Evolutionary conservation across 345 rosid species (phyloP).

Genomic region (Citrus maxima): DNA sequence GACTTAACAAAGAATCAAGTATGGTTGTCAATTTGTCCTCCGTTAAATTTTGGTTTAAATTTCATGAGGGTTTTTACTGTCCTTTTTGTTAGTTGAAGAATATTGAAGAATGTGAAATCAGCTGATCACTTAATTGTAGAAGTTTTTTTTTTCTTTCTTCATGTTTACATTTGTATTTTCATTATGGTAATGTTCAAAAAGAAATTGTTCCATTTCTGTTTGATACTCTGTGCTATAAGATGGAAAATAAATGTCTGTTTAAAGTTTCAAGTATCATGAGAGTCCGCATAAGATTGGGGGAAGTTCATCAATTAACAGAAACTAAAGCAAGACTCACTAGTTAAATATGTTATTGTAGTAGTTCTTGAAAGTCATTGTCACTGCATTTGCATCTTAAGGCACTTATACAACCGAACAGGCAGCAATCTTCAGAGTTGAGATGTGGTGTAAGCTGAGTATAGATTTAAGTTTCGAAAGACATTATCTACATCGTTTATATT

Average conservation of each 20-base stretch:
- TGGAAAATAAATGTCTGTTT: background rate
- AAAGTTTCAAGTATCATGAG: background rate
- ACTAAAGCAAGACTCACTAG: background rate
- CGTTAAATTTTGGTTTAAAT: constrained; percentile 8
- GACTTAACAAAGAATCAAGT: constrained; percentile 3
- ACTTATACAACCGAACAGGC: background rate
- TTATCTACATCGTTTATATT: background rate
- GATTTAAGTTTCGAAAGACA: background rate
- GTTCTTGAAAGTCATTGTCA: background rate
- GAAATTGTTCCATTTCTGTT: background rate
- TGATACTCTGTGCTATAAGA: background rate
- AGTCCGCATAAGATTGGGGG: background rate
- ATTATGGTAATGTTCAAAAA: background rate
- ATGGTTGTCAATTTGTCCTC: constrained; percentile 1
- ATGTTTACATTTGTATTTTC: background rate
- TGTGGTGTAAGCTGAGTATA: background rate
- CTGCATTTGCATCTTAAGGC: background rate
- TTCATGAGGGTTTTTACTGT: background rate
- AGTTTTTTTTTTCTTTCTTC: background rate
- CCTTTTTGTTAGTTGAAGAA: constrained; percentile 3
- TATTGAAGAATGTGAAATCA: constrained; percentile 2
- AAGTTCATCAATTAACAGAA: background rate
- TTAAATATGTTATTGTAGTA: background rate
- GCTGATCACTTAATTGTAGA: background rate
- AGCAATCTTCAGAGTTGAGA: background rate